Conservation (phyloP, 495 filamentous ascomycete genomes). For the Copromyces sp. region DNA sequence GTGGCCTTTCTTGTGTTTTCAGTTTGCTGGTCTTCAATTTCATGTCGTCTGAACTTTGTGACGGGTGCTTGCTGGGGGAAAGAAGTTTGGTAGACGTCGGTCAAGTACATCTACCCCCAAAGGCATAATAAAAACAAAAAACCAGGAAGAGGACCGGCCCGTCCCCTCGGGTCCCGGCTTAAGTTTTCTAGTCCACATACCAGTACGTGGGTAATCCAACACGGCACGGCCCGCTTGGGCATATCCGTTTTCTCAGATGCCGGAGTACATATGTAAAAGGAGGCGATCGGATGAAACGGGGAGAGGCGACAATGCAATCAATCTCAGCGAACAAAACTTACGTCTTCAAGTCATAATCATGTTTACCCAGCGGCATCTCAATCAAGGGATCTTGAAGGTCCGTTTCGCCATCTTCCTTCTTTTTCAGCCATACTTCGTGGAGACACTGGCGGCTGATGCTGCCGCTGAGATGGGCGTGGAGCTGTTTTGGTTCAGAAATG, state of each 20-base stretch:
- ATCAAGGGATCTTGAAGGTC: slow-evolving; percentile 56
- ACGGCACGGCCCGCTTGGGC: background rate
- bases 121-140: background rate
- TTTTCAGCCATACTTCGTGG: slow-evolving; percentile 62
- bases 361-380: slow-evolving; percentile 57
- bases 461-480: slow-evolving; percentile 77
- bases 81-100: background rate
- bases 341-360: slow-evolving; percentile 62
- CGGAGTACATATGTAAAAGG: background rate
- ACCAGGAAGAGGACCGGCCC: background rate
- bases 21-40: background rate
- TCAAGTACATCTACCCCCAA: background rate
- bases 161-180: background rate
- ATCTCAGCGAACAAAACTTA: slow-evolving; percentile 32
- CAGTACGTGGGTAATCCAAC: background rate
- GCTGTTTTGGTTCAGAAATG: slow-evolving; percentile 28
- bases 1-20: background rate
- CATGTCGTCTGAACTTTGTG: background rate
- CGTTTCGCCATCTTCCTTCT: slow-evolving; percentile 39
- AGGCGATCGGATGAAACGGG: background rate
- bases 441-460: slow-evolving; percentile 68
- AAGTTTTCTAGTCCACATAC: background rate
- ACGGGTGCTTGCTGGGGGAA: background rate
- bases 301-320: background rate
- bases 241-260: background rate